These are phyloP conservation scores for Ceratobasidium theobromae DNA, from an alignment of 1,284 basidiomycete genomes.

Conservation along the genomic window DNA sequence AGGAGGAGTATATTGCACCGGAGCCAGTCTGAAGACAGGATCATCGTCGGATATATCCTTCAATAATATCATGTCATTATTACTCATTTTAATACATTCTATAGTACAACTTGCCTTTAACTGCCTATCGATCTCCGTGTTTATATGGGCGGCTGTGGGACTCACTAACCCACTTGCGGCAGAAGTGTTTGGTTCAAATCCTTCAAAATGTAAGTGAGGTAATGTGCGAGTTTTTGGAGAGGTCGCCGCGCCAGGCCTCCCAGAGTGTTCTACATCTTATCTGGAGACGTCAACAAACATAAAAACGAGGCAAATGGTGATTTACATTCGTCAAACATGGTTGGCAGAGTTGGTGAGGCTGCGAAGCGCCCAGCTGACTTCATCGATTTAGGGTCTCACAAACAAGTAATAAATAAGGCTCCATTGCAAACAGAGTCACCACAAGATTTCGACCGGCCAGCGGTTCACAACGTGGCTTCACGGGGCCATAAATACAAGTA, in stretches of 20 bases:
- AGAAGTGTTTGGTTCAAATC: constrained; percentile 75
- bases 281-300: constrained; percentile 15
- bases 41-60: constrained; percentile 42
- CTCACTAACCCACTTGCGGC: constrained; percentile 40
- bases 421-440: constrained; percentile 8
- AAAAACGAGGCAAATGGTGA: constrained; percentile 30
- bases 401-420: constrained; percentile 22
- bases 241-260: constrained; percentile 50
- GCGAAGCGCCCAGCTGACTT: constrained; percentile 25
- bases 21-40: constrained; percentile 80
- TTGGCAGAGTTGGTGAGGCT: neutral
- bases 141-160: constrained; percentile 19
- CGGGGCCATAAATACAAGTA: constrained; percentile 29
- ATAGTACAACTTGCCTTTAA: constrained; percentile 38
- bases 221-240: constrained; percentile 48
- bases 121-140: constrained; percentile 33
- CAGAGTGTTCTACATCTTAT: constrained; percentile 81
- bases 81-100: constrained; percentile 36
- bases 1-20: constrained; percentile 86
- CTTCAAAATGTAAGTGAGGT: constrained; percentile 74
- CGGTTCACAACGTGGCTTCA: constrained; percentile 29
- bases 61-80: constrained; percentile 20
- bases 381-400: constrained; percentile 6
- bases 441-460: constrained; percentile 5
- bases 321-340: constrained; percentile 87